These are phyloP conservation scores for Veloporphyrellus conicus DNA, from an alignment of 1,284 basidiomycete species.

Conservation along the genomic window DNA sequence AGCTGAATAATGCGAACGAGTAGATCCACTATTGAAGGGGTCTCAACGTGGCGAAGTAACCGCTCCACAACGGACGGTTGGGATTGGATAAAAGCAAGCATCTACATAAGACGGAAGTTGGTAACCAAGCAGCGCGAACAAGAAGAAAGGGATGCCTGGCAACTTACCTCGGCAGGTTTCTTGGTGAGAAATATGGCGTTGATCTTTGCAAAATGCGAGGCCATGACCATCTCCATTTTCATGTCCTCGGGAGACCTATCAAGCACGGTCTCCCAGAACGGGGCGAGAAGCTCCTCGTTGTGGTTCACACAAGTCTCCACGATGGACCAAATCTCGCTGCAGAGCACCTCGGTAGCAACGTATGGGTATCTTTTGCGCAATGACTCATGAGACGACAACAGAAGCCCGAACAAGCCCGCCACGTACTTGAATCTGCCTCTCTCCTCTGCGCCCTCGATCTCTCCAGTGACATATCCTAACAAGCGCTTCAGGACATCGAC, in stretches of 20 bases:
- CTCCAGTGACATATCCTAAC: conserved; percentile 80
- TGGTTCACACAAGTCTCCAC: conserved; percentile 83
- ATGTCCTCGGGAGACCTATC: conserved; percentile 75
- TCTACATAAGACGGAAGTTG: conserved; percentile 49
- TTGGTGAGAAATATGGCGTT: conserved; percentile 83
- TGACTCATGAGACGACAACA: conserved; percentile 5
- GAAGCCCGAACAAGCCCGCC: background rate
- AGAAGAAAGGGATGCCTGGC: conserved; percentile 2
- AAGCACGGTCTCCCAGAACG: conserved; percentile 93
- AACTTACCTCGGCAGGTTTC: conserved; percentile 82
- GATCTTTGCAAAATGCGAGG: conserved; percentile 84
- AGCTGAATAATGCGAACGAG: conserved; percentile 89
- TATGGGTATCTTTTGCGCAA: conserved; percentile 95
- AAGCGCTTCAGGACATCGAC: conserved; percentile 76
- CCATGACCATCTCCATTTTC: conserved; percentile 71
- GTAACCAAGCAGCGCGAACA: conserved; percentile 17
- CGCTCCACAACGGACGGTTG: conserved; percentile 82
- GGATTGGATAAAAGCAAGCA: conserved; percentile 86
- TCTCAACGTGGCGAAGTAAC: conserved; percentile 82
- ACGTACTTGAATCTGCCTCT: conserved; percentile 72
- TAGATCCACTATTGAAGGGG: conserved; percentile 88
- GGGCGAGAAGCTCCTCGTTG: conserved; percentile 64
- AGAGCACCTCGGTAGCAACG: conserved; percentile 92
- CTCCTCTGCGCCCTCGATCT: conserved; percentile 73
- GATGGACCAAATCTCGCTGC: conserved; percentile 93